Conservation (phyloP, 2,329 filamentous ascomycete species). For the Aspergillus sp. region DNA sequence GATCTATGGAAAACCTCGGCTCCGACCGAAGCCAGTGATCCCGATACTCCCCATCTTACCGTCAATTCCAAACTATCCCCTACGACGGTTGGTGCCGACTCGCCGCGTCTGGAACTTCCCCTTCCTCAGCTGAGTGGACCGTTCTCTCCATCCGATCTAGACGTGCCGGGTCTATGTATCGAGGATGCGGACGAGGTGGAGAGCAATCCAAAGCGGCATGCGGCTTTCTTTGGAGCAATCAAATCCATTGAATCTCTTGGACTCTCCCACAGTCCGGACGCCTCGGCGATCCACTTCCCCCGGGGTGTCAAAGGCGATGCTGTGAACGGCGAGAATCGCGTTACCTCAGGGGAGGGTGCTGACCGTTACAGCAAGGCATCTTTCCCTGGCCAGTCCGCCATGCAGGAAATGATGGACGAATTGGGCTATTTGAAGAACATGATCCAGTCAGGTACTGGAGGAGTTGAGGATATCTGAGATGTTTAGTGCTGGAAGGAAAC, state of each 20-base stretch:
- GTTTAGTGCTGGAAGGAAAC: too few relatives aligned
- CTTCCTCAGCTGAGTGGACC: constrained; percentile 26
- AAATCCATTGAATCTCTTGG: constrained; percentile 28
- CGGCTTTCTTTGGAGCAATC: constrained; percentile 32
- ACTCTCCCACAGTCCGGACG: constrained; percentile 22
- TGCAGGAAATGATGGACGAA: constrained; percentile 51
- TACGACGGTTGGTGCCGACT: constrained; percentile 26
- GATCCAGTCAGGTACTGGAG: constrained; percentile 37
- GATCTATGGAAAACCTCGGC: constrained; percentile 22
- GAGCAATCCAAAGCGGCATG: constrained; percentile 36
- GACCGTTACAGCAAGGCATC: constrained; percentile 17
- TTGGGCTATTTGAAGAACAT: constrained; percentile 50
- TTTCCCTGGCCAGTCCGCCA: constrained; percentile 30
- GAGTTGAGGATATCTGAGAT: constrained; percentile 1
- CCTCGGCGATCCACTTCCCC: constrained; percentile 21
- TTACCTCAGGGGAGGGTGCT: constrained; percentile 1
- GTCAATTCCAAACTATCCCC: constrained; percentile 29
- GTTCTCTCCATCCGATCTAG: constrained; percentile 24
- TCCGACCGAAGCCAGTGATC: constrained; percentile 27
- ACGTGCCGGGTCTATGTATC: constrained; percentile 32
- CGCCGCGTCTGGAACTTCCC: constrained; percentile 22
- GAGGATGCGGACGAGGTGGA: constrained; percentile 31
- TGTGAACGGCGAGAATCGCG: background rate
- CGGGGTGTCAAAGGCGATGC: constrained; percentile 10
- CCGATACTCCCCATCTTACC: constrained; percentile 37